Evolutionary conservation across 2,329 filamentous ascomycete genomes (phyloP), one percentile per base, ranked within the genome.

Genomic region (Hymenoscyphus repandus): DNA sequence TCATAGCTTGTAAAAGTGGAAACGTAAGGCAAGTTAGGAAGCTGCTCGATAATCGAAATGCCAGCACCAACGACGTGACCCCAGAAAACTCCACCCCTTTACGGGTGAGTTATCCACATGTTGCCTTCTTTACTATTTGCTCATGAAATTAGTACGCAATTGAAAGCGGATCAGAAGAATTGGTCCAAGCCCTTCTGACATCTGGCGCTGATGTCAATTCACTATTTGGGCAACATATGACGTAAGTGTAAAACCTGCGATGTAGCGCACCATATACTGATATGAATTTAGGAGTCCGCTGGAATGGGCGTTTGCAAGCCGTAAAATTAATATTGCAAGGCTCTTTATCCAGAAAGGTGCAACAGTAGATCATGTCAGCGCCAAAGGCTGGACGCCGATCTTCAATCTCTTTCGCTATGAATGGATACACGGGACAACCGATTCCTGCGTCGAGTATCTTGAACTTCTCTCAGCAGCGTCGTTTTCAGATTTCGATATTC

Each of bases 101-200:
- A 11, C 18, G 40, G 15, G 50, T 55, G 47, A 44, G 42, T 6
- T 6, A 17, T 32, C 12, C n/a, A 5, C 15, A 9, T 13, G 12
- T n/a, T 15, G 11, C 6, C 6, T 31, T 10, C 32, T 9, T 34
- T 34, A 34, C 32, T 34, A 34, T 9, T 9, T 34, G 32, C 32
- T 34, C 32, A n/a, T n/a, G n/a, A n/a, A n/a, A n/a, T 37, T 37
- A 52, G 53, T 52, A 46, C 36, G 50, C 50, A 13, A 53, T 55
- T 22, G 46, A 33, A 36, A 42, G 39, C n/a, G 46, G 46, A 15
- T 49, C 46, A 27, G 6, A 22, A 4, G 46, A 49, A 11, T 13
- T 49, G 9, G 27, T 49, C 5, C n/a, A 49, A 18, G 11, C 22
- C 5, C 22, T 49, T 11, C 13, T 41, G 15, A 22, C 6, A 5